Evolutionary conservation across 75 land plant species (phyloP).

Genomic region (Sequoiadendron giganteum): DNA sequence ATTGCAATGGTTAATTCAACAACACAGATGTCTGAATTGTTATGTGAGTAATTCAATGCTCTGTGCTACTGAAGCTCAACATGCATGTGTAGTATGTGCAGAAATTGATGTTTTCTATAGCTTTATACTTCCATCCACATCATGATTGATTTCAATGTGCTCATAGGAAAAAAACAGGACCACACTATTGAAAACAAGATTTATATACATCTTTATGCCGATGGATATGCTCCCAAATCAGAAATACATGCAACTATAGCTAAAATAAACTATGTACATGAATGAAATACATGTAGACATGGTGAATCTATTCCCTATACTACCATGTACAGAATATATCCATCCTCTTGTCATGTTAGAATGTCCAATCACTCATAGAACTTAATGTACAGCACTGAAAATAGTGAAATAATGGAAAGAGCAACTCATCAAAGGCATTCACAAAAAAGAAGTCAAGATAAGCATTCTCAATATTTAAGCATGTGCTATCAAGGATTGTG

Average conservation of each 20-base stretch:
- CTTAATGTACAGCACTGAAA: not conserved
- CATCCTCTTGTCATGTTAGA: not conserved
- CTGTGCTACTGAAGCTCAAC: not conserved
- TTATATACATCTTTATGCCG: not conserved
- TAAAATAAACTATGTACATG: not conserved
- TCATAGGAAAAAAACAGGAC: not conserved
- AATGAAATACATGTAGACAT: not conserved
- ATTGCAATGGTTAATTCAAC: not conserved
- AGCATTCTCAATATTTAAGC: no score
- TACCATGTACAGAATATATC: not conserved
- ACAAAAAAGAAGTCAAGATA: no score
- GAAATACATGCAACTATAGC: not conserved
- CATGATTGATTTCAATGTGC: not conserved
- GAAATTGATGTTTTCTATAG: not conserved
- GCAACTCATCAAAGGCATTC: no score
- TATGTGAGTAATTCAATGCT: not conserved
- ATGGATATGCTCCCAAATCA: not conserved
- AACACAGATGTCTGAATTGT: not conserved
- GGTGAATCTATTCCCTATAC: not conserved
- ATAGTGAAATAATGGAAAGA: no score
- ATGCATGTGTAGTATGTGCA: not conserved
- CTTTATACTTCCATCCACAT: not conserved
- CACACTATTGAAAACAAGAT: no score
- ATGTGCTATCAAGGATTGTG: no score
- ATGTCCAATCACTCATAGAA: not conserved